phyloP scores from a whole-genome alignment of 1,284 basidiomycete species.

The Mycosarcoma maydis region DNA sequence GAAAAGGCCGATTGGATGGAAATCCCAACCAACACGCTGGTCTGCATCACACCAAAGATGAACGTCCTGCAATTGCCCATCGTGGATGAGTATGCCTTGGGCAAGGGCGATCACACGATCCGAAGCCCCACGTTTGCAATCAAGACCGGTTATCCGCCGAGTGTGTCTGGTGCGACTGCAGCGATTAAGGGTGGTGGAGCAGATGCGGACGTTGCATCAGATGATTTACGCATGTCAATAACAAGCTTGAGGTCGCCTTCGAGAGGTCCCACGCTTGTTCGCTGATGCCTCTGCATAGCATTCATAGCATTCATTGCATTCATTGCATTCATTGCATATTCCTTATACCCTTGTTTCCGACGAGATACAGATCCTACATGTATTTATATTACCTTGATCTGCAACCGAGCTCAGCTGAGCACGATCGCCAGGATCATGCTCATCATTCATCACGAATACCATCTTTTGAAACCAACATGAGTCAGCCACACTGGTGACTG shows the following conservation, averaged over 20 bases:
- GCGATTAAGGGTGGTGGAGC: neutral
- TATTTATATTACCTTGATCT: no score
- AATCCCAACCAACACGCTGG: conserved; percentile 90
- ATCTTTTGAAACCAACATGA: no score
- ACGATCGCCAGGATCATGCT: no score
- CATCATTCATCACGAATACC: no score
- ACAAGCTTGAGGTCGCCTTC: neutral
- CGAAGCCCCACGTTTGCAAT: conserved; percentile 50
- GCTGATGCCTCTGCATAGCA: conserved; percentile 5
- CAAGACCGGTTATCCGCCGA: conserved; percentile 47
- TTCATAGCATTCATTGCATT: neutral
- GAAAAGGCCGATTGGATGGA: conserved; percentile 97
- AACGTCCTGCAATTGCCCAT: conserved; percentile 94
- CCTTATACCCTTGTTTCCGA: no score
- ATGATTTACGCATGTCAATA: conserved; percentile 1
- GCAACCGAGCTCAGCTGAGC: no score
- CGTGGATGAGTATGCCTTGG: conserved; percentile 76
- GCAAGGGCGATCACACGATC: conserved; percentile 2
- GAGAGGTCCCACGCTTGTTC: conserved; percentile 2
- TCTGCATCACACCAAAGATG: conserved; percentile 72
- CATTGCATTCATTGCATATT: no score
- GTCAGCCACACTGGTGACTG: no score
- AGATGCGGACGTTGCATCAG: neutral
- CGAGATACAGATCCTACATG: no score
- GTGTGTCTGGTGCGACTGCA: conserved; percentile 25